A percentile compares a stretch with the other conserved stretches of the same genome.
phyloP scores from a whole-genome alignment of 306 rosid species.

The Ochetophila trinervis region DNA sequence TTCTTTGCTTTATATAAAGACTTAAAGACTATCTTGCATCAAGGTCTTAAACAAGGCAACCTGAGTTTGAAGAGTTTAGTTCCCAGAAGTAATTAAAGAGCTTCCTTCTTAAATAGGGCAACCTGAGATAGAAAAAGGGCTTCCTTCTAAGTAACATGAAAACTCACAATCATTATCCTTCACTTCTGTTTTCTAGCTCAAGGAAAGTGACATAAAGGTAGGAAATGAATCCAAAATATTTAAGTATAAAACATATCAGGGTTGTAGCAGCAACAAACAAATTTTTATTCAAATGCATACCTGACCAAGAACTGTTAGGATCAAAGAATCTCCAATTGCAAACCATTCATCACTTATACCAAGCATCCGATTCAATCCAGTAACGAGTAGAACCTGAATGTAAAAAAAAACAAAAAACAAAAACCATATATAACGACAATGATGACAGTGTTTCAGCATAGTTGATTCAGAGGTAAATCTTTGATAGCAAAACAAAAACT shows the following conservation, averaged over 20 bases:
- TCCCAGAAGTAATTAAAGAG: too few relatives aligned
- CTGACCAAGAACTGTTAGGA: conserved; percentile 94
- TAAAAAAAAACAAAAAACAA: conserved; percentile 16
- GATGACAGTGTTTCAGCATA: background rate
- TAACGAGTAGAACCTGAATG: conserved; percentile 72
- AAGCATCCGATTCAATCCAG: conserved; percentile 75
- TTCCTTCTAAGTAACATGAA: too few relatives aligned
- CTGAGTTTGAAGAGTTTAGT: too few relatives aligned
- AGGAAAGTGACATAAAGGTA: conserved; percentile 11
- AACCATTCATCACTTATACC: conserved; percentile 98
- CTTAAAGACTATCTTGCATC: too few relatives aligned
- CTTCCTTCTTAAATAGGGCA: too few relatives aligned
- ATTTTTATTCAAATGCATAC: conserved; percentile 32
- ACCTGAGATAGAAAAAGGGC: too few relatives aligned
- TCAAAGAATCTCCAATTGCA: conserved; percentile 91
- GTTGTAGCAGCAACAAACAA: conserved; percentile 1
- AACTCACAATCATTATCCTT: too few relatives aligned
- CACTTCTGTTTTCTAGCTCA: background rate
- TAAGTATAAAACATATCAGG: conserved; percentile 13
- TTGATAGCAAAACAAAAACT: background rate
- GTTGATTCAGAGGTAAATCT: conserved; percentile 8
- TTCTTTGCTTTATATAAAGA: too few relatives aligned
- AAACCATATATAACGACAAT: conserved; percentile 1
- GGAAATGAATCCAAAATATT: conserved; percentile 15
- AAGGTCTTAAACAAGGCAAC: too few relatives aligned